Percentiles rank a stretch among this genome's conserved stretches.
Evolutionary conservation across 129 eudicot genomes (phyloP).

Genomic region (Flaveria robusta): DNA sequence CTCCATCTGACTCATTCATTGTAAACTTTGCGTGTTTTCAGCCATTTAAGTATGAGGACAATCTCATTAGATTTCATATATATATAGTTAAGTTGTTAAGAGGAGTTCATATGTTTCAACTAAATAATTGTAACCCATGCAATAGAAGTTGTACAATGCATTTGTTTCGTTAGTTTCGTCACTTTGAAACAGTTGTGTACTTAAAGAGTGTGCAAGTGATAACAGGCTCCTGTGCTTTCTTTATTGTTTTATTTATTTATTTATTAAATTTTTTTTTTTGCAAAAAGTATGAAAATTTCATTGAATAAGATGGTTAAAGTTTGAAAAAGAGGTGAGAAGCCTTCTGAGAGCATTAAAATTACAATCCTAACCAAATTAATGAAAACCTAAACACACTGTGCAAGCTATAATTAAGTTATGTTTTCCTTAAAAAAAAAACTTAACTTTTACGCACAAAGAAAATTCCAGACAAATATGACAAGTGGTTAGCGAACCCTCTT

Average conservation of each 20-base stretch:
- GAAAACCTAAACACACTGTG: slow-evolving; percentile 7
- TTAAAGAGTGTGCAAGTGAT: slow-evolving; percentile 5
- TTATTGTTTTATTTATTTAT: background rate
- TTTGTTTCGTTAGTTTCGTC: background rate
- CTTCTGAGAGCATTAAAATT: background rate
- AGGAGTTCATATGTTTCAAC: slow-evolving; percentile 1
- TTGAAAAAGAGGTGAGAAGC: background rate
- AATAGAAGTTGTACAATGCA: background rate
- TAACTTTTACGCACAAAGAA: no score
- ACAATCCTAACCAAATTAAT: slow-evolving; percentile 14
- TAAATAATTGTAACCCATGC: background rate
- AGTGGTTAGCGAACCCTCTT: no score
- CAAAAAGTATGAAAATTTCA: background rate
- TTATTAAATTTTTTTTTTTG: background rate
- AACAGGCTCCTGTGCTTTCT: background rate
- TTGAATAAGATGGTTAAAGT: background rate
- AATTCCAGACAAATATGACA: background rate
- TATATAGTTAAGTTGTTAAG: background rate
- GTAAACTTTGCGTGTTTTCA: background rate
- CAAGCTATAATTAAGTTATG: no score
- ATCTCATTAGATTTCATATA: background rate
- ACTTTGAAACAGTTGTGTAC: background rate
- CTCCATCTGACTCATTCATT: background rate
- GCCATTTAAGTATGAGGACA: background rate
- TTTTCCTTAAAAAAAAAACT: no score